Percentiles rank a stretch among this genome's conserved stretches.
Conservation (phyloP, 78 protist species). For the Dictyostelium brefeldianum region DNA sequence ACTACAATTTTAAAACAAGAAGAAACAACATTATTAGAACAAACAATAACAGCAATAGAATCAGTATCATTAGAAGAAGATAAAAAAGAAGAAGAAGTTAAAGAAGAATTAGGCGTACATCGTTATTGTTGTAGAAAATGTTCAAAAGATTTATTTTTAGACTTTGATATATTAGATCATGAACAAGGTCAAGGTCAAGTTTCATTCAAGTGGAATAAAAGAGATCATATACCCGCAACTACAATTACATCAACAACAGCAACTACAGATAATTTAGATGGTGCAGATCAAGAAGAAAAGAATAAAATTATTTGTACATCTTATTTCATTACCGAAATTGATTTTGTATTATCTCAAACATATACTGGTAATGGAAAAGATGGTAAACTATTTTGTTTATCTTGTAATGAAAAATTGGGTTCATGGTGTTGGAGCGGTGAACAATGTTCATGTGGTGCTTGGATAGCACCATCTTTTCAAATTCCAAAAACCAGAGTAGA, state of each 20-base stretch:
- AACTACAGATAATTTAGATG: background rate
- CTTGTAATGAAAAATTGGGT: conserved; percentile 59
- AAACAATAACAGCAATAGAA: background rate
- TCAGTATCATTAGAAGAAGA: background rate
- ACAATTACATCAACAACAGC: background rate
- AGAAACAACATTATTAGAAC: background rate
- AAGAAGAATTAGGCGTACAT: conserved; percentile 21
- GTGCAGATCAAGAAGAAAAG: background rate
- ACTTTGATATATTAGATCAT: conserved; percentile 29
- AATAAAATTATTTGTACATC: conserved; percentile 22
- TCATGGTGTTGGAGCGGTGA: conserved; percentile 72
- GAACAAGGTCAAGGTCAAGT: conserved; percentile 58
- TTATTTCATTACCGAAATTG: conserved; percentile 29
- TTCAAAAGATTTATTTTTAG: conserved; percentile 41
- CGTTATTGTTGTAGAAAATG: conserved; percentile 62
- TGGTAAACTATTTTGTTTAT: conserved; percentile 34
- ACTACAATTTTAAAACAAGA: background rate
- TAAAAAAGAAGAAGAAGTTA: background rate
- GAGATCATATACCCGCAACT: background rate
- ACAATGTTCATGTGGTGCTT: conserved; percentile 65
- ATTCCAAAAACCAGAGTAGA: conserved; percentile 68
- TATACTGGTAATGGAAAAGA: background rate
- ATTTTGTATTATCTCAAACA: conserved; percentile 13
- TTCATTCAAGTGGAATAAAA: conserved; percentile 41
- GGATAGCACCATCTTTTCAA: conserved; percentile 59